These are phyloP conservation scores for Akanthomyces uredinophilus DNA, from an alignment of 2,329 filamentous ascomycete genomes.

Conservation along the genomic window DNA sequence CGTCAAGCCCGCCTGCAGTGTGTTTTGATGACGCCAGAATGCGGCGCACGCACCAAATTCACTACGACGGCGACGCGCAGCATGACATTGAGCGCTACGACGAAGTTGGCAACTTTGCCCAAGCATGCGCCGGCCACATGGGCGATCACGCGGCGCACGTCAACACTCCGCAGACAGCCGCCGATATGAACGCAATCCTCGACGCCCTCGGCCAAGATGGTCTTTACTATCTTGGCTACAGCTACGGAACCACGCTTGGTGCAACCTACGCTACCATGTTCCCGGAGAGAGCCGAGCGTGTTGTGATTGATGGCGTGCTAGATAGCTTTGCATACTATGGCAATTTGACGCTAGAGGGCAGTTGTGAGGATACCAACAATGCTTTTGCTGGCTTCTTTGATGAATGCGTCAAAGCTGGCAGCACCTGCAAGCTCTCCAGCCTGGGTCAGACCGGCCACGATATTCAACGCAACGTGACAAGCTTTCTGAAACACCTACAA, in stretches of 20 bases:
- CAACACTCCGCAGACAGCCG: slow-evolving; percentile 46
- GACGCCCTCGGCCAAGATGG: slow-evolving; percentile 32
- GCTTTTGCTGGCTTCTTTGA: slow-evolving; percentile 1
- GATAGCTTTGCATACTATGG: slow-evolving; percentile 11
- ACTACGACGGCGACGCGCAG: slow-evolving; percentile 22
- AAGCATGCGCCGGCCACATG: slow-evolving; percentile 39
- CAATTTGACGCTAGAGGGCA: background rate
- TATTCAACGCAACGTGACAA: background rate
- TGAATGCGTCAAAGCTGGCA: slow-evolving; percentile 4
- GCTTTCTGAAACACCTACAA: background rate
- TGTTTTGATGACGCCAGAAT: slow-evolving; percentile 36
- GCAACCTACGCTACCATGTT: slow-evolving; percentile 26
- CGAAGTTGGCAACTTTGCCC: slow-evolving; percentile 34
- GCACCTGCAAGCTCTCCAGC: background rate
- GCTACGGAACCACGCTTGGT: slow-evolving; percentile 32
- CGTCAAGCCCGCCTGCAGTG: slow-evolving; percentile 25
- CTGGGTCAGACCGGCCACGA: background rate
- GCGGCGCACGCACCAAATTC: slow-evolving; percentile 24
- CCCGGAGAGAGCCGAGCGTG: slow-evolving; percentile 16
- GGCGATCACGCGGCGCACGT: slow-evolving; percentile 40
- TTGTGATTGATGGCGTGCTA: slow-evolving; percentile 20
- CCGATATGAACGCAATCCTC: slow-evolving; percentile 47
- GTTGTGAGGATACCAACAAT: background rate
- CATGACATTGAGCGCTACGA: slow-evolving; percentile 34
- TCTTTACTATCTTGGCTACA: slow-evolving; percentile 37